Conservation (phyloP, 306 rosid genomes). For the Prunus mume region DNA sequence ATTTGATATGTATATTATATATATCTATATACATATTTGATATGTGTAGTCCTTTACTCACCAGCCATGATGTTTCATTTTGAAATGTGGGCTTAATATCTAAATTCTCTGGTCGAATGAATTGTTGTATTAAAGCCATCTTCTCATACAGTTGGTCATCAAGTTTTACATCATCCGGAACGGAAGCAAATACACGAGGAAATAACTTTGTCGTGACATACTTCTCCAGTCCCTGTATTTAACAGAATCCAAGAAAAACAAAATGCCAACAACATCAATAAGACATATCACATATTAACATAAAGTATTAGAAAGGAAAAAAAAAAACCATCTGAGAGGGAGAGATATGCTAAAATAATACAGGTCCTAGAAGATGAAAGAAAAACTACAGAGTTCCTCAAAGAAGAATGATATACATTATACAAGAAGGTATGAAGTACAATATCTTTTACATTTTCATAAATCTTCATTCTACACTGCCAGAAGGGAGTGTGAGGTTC, state of each 20-base stretch:
- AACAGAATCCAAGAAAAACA: constrained; percentile 22
- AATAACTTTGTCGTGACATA: constrained; percentile 98
- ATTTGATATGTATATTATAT: too few species aligned
- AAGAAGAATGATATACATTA: background rate
- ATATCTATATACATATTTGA: background rate
- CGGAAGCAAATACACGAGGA: constrained; percentile 87
- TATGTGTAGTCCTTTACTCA: constrained; percentile 41
- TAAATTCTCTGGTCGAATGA: constrained; percentile 88
- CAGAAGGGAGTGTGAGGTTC: background rate
- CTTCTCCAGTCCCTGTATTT: constrained; percentile 94
- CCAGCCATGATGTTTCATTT: constrained; percentile 97
- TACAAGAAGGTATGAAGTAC: background rate
- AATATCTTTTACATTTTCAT: background rate
- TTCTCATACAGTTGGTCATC: constrained; percentile 79
- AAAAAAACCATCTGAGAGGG: background rate
- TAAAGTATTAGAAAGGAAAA: background rate
- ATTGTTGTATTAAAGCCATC: constrained; percentile 88
- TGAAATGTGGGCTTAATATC: constrained; percentile 79
- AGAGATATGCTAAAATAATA: background rate
- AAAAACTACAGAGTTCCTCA: background rate
- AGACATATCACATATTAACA: constrained; percentile 18
- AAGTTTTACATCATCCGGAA: constrained; percentile 76
- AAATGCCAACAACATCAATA: constrained; percentile 20
- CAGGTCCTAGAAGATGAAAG: background rate
- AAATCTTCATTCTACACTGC: background rate